A percentile compares a stretch with the other conserved stretches of the same genome.
These are phyloP conservation scores for Penicillium sp. DNA, from an alignment of 2,329 filamentous ascomycete species.

Conservation along the genomic window DNA sequence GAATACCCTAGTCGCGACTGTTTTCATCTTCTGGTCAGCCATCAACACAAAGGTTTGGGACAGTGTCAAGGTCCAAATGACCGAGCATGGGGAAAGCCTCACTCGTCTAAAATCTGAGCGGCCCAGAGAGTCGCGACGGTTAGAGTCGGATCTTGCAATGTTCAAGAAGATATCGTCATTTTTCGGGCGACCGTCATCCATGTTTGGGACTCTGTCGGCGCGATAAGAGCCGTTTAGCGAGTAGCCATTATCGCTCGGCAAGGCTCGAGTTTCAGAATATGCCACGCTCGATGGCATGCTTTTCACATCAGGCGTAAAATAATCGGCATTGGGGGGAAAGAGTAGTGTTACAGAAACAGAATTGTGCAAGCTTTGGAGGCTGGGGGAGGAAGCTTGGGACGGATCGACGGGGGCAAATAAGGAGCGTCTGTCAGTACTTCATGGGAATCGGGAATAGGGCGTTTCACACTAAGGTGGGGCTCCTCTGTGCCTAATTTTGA, in stretches of 20 bases:
- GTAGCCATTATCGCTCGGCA: slow-evolving; percentile 25
- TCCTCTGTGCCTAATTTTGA: background rate
- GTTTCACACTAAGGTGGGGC: slow-evolving; percentile 37
- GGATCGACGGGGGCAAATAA: slow-evolving; percentile 30
- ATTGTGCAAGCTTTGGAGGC: slow-evolving; percentile 13
- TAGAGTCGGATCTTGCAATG: slow-evolving; percentile 41
- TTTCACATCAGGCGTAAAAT: slow-evolving; percentile 25
- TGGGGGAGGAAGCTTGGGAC: slow-evolving; percentile 25
- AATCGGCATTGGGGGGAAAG: slow-evolving; percentile 3
- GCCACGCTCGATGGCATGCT: slow-evolving; percentile 33
- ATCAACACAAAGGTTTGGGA: background rate
- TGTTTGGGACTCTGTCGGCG: slow-evolving; percentile 28
- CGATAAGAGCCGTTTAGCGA: slow-evolving; percentile 24
- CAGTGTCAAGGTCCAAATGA: background rate
- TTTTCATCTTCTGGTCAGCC: slow-evolving; percentile 18
- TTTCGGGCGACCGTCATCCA: slow-evolving; percentile 36
- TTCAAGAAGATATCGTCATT: slow-evolving; percentile 46
- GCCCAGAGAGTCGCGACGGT: slow-evolving; percentile 34
- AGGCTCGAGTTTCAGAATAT: slow-evolving; percentile 27
- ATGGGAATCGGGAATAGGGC: background rate
- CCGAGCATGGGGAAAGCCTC: slow-evolving; percentile 18
- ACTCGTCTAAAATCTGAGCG: slow-evolving; percentile 39
- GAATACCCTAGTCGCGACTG: slow-evolving; percentile 38
- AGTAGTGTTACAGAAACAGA: background rate
- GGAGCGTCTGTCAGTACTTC: slow-evolving; percentile 44